These are phyloP conservation scores for Aspergillus tanneri DNA, from an alignment of 2,329 filamentous ascomycete genomes.

Conservation along the genomic window DNA sequence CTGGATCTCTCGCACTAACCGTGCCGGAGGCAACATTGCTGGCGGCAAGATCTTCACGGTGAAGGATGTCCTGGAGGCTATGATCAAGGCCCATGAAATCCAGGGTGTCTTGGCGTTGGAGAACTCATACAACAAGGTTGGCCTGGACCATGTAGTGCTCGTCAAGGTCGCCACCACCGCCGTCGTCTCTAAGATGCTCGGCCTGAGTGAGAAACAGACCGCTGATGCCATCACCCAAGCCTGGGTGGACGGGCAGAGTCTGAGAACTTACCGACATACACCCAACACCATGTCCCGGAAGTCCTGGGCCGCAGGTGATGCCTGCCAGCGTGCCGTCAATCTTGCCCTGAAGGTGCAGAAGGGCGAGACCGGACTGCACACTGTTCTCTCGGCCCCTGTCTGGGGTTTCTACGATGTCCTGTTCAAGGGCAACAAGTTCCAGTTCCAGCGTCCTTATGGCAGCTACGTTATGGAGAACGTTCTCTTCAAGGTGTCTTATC, in stretches of 20 bases:
- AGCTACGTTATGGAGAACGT: conserved; percentile 99
- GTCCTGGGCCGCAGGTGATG: conserved; percentile 97
- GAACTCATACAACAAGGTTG: conserved; percentile 99
- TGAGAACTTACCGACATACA: conserved; percentile 95
- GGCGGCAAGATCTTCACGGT: conserved; percentile 80
- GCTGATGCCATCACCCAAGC: conserved; percentile 95
- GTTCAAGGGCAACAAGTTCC: conserved; percentile 93
- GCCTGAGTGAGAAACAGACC: conserved; percentile 83
- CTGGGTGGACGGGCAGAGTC: conserved; percentile 92
- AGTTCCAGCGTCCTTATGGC: conserved; percentile 93
- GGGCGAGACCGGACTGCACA: conserved; percentile 87
- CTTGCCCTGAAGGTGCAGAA: conserved; percentile 85
- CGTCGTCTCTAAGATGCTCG: conserved; percentile 93
- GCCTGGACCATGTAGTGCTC: conserved; percentile 93
- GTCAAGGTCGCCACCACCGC: conserved; percentile 97
- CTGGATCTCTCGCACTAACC: conserved; percentile 94
- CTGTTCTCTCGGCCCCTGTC: conserved; percentile 83
- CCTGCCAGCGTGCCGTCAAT: conserved; percentile 93
- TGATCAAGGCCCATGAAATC: conserved; percentile 99
- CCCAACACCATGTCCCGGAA: conserved; percentile 99
- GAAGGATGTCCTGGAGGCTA: conserved; percentile 87
- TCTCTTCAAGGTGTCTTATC: conserved; percentile 99
- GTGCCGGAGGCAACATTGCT: conserved; percentile 72
- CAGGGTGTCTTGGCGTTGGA: conserved; percentile 94
- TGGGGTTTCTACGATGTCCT: conserved; percentile 99